phyloP scores from a whole-genome alignment of 2,329 filamentous ascomycete genomes.

The Dissoconium aciculare region DNA sequence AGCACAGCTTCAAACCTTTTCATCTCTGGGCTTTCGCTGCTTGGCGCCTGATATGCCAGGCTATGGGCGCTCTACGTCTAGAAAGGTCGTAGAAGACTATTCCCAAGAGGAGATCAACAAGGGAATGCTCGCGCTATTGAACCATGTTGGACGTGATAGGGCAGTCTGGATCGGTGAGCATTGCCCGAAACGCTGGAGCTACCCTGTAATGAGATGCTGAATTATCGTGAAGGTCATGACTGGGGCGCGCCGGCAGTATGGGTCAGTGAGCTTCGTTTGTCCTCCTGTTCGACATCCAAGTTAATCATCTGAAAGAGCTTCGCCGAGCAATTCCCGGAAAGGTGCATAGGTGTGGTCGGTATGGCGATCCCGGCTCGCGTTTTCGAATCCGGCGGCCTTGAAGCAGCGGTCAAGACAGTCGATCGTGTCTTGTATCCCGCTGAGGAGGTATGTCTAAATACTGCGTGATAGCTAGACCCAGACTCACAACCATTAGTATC shows the following conservation, averaged over 20 bases:
- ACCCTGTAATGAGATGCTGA: neutral
- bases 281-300: too few relatives aligned
- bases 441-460: conserved; percentile 16
- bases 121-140: conserved; percentile 26
- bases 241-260: conserved; percentile 27
- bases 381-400: conserved; percentile 28
- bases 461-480: neutral
- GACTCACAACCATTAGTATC: conserved; percentile 19
- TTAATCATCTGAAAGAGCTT: conserved; percentile 12
- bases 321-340: conserved; percentile 21
- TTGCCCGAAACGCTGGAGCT: too few relatives aligned
- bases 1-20: conserved; percentile 22
- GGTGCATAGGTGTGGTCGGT: conserved; percentile 18
- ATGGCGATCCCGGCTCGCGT: conserved; percentile 29
- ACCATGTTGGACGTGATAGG: conserved; percentile 24
- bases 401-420: conserved; percentile 22
- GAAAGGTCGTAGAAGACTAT: conserved; percentile 20
- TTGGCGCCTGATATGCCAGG: conserved; percentile 24
- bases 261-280: too few relatives aligned
- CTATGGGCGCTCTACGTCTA: conserved; percentile 23
- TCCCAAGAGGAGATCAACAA: conserved; percentile 18
- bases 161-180: conserved; percentile 35
- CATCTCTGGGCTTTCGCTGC: conserved; percentile 15
- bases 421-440: conserved; percentile 34
- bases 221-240: conserved; percentile 27